Conservation (phyloP, 768 basidiomycete genomes). For the Kwoniella mangroviensis region DNA sequence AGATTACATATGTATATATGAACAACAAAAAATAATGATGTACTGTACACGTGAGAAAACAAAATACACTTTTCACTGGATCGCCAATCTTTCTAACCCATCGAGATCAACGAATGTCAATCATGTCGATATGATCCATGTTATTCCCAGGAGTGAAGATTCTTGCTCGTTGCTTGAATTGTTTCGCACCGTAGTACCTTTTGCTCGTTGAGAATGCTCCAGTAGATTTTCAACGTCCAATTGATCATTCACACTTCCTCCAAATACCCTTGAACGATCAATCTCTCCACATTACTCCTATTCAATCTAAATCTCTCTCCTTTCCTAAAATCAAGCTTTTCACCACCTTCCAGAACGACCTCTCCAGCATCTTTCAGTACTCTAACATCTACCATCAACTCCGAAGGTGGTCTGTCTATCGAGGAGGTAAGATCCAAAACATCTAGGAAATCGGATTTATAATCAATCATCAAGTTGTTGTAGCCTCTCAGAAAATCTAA, state of each 20-base stretch:
- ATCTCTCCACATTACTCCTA: conserved; percentile 85
- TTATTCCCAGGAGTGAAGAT: no score
- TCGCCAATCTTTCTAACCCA: no score
- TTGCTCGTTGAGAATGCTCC: not conserved
- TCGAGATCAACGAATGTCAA: no score
- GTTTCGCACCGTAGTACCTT: not conserved
- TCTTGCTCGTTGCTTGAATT: not conserved
- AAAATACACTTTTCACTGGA: no score
- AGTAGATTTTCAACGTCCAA: not conserved
- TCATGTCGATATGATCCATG: no score
- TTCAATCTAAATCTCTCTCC: conserved; percentile 89
- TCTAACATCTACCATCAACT: conserved; percentile 82
- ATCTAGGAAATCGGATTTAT: conserved; percentile 80
- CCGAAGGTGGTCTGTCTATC: conserved; percentile 79
- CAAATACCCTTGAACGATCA: conserved; percentile 90
- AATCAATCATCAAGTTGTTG: conserved; percentile 77
- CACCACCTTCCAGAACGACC: conserved; percentile 88
- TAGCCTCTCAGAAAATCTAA: conserved; percentile 85
- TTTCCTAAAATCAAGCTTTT: conserved; percentile 76
- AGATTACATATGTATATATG: no score
- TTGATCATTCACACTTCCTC: conserved; percentile 68
- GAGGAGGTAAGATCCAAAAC: conserved; percentile 80
- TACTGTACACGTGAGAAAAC: no score
- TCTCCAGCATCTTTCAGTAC: conserved; percentile 88
- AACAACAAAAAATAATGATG: no score